These are phyloP conservation scores for Pythium brassicae DNA, from an alignment of 352 stramenopile genomes.

Conservation along the genomic window DNA sequence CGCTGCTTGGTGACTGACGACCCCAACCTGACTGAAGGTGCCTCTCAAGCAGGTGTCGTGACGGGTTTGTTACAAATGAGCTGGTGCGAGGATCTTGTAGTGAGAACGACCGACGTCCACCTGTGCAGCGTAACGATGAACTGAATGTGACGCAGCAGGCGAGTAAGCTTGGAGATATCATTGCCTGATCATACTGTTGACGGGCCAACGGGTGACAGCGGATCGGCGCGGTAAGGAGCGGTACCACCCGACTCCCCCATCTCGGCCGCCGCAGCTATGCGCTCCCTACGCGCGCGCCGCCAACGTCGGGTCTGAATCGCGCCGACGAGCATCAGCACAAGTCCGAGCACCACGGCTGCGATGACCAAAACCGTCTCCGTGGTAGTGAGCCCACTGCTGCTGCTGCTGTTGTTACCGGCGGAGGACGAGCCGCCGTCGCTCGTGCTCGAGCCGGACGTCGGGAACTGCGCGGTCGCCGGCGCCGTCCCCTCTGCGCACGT, in stretches of 20 bases:
- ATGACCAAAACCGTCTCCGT: conserved; percentile 4
- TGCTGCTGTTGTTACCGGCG: neutral
- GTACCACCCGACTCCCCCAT: neutral
- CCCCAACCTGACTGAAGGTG: too few species aligned
- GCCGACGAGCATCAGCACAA: conserved; percentile 20
- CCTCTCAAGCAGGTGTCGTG: too few species aligned
- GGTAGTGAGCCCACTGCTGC: neutral
- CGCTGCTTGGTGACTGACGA: too few species aligned
- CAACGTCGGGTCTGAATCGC: conserved; percentile 9
- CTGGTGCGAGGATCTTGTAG: too few species aligned
- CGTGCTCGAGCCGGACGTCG: conserved; percentile 1
- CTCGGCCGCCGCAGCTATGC: neutral
- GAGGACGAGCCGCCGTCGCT: conserved; percentile 2
- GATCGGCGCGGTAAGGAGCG: conserved; percentile 5
- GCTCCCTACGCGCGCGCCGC: neutral
- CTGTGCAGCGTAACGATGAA: too few species aligned
- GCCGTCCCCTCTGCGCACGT: conserved; percentile 1
- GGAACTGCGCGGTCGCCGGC: conserved; percentile 1
- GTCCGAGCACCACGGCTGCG: conserved; percentile 1
- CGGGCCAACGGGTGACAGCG: conserved; percentile 7
- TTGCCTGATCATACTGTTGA: neutral
- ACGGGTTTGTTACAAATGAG: too few species aligned
- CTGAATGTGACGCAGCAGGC: too few species aligned
- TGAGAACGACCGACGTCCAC: too few species aligned
- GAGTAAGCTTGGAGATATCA: neutral